Conservation (phyloP, 2,329 filamentous ascomycete genomes). For the Aspergillus fumigatus region DNA sequence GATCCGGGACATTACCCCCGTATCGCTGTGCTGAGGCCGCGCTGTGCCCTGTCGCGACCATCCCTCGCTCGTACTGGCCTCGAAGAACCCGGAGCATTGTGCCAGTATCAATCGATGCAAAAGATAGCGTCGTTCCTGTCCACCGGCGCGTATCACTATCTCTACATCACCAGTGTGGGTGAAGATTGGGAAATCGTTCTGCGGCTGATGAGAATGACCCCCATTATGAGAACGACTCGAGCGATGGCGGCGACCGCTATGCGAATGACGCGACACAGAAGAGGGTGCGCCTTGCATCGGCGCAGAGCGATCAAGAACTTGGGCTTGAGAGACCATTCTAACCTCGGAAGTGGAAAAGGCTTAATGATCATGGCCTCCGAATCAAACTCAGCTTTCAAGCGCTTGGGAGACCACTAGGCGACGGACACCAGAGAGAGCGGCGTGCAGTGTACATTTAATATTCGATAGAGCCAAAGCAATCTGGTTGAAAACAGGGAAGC, state of each 20-base stretch:
- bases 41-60: slow-evolving; percentile 53
- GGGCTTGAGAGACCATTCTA: slow-evolving; percentile 41
- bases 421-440: slow-evolving; percentile 11
- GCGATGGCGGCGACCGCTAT: slow-evolving; percentile 61
- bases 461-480: not conserved
- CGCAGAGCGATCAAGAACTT: slow-evolving; percentile 49
- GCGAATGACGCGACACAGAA: slow-evolving; percentile 59
- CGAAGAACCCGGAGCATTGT: slow-evolving; percentile 91
- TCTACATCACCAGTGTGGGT: slow-evolving; percentile 89
- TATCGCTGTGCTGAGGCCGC: slow-evolving; percentile 45
- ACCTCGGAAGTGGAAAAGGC: slow-evolving; percentile 4
- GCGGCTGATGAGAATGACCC: slow-evolving; percentile 62
- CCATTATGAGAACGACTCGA: slow-evolving; percentile 79
- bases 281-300: slow-evolving; percentile 57
- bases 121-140: slow-evolving; percentile 76
- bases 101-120: slow-evolving; percentile 82
- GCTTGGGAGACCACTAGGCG: slow-evolving; percentile 6
- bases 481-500: not conserved
- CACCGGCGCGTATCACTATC: slow-evolving; percentile 67
- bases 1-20: slow-evolving; percentile 28
- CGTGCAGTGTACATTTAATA: slow-evolving; percentile 10
- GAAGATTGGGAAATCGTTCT: slow-evolving; percentile 92
- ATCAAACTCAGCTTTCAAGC: not conserved
- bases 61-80: slow-evolving; percentile 69
- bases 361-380: slow-evolving; percentile 16